Evolutionary conservation across 495 filamentous ascomycete genomes (phyloP), one percentile per base, ranked within the genome.

Genomic region (Margaritispora aquatica): DNA sequence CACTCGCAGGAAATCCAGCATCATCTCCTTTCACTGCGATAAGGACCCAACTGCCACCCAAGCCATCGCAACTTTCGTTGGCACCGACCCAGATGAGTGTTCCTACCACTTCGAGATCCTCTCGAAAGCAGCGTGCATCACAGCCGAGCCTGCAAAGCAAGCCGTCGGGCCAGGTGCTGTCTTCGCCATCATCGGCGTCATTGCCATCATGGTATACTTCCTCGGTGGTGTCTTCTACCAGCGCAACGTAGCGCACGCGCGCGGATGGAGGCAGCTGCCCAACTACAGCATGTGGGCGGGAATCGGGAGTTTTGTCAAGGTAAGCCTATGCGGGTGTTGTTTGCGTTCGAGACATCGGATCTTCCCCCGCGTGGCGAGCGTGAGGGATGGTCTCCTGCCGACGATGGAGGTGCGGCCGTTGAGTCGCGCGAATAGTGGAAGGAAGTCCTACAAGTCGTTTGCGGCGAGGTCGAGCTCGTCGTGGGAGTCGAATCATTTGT

Each of bases 61-160:
- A n/a, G 64, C 69, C 0, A 82, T 84, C 15, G 69, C 85, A 3
- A 88, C 89, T 4, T 99, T 96, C 69, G 84, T 97, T 51, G 90
- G 88, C 57, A 82, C 87, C 21, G 86, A 87, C 71, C 83, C 83
- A 4, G 90, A 97, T 66, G 84, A 90, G 51, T 99, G 95, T 76
- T 82, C 89, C n/a, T 99, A 97, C 73, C 88, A 95, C 71, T 99
- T 99, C 74, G 92, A 96, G 70, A 83, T 92, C n/a, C 89, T 92
- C 57, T 91, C 90, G 48, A 80, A 81, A 48, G 85, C 90, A 38
- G 93, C 92, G 8, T 99, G 95, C 69, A 88, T 88, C 5, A 71
- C 69, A 36, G 75, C 77, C 0, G 77, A 70, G 73, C 82, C 77
- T 64, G 85, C 77, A 74, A 85, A 70, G 74, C 81, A 66, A 68